Base-by-base conservation (phyloP, 352 stramenopile species). In the Phytophthora tubulina region DNA sequence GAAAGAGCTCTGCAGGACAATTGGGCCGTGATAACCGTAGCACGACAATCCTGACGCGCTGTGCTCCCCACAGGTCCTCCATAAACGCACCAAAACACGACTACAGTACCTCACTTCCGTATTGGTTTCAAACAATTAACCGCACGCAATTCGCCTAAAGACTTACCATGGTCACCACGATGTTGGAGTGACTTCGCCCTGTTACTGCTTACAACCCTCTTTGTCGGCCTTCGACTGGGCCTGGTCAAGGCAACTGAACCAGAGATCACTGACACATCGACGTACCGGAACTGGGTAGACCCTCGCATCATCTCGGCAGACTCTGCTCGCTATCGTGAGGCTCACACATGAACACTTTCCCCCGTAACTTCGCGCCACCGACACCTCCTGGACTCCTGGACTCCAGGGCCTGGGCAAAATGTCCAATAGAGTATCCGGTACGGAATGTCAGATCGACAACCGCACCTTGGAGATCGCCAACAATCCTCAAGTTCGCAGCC, bases 401-500 rank as follows among this genome's bases (percentile, higher is more conserved):
- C 21, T 27, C 21, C 21, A 27, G 21, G 21, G 21, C 21, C 21
- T 27, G 21, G 21, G 21, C 21, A 1, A 27, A 80, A 59, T 85
- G 75, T 38, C 78, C 78, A 4, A 33, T 84, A 31, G 72, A 76
- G 46, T 86, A 86, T 63, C 79, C 79, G 1, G 69, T 86, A 46
- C 17, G 39, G 39, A 46, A 46, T 46, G 39, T 21, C 39, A 46
- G 9, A 46, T 31, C 44, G 44, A 46, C 39, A 50, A 80, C 36
- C 85, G 79, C 32, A 74, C 67, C 52, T 78, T 81, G 74, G 74
- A 46, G 80, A 56, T 85, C 6, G 4, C 79, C 31, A 48, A 44
- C 2, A 80, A 27, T 27, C 21, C 21, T 27, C 21, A 27, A 81
- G 53, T 21, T 76, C 21, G 39, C 13, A 51, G 14, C 2, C 27